These are phyloP conservation scores for Leccinum disarticulatum DNA, from an alignment of 768 basidiomycete genomes.

Conservation along the genomic window DNA sequence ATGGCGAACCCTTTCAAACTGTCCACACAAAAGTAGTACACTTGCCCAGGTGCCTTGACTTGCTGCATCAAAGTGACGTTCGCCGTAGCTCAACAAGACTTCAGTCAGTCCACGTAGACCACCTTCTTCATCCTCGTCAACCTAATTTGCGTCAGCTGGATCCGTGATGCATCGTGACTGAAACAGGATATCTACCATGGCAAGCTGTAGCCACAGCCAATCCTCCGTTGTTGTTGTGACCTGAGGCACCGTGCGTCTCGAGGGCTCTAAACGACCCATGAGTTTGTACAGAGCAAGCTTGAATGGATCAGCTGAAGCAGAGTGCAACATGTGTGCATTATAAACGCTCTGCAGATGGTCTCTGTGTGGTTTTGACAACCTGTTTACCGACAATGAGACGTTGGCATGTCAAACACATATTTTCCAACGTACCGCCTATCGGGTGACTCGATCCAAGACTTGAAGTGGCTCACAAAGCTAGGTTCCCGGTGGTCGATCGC, in stretches of 20 bases:
- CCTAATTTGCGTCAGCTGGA: constrained; percentile 36
- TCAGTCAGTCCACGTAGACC: constrained; percentile 75
- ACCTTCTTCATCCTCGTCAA: constrained; percentile 80
- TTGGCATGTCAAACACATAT: not conserved
- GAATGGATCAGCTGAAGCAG: constrained; percentile 88
- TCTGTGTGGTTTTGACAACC: constrained; percentile 68
- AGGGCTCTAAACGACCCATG: constrained; percentile 87
- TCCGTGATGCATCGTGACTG: not conserved
- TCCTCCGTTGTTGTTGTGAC: constrained; percentile 95
- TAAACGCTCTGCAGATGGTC: constrained; percentile 81
- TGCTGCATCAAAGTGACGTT: constrained; percentile 74
- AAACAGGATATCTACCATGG: constrained; percentile 51
- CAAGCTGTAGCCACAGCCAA: constrained; percentile 97
- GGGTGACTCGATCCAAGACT: constrained; percentile 77
- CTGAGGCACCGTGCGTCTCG: constrained; percentile 71
- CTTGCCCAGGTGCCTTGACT: constrained; percentile 75
- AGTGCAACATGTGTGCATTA: constrained; percentile 88
- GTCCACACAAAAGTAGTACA: constrained; percentile 86
- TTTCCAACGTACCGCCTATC: constrained; percentile 62
- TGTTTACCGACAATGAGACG: constrained; percentile 26
- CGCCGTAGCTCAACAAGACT: constrained; percentile 72
- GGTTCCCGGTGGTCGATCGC: constrained; percentile 77
- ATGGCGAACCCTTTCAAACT: constrained; percentile 81
- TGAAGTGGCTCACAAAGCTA: constrained; percentile 80
- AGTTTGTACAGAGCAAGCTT: constrained; percentile 95